Percentiles rank a stretch among this genome's conserved stretches.
phyloP scores from a whole-genome alignment of 2,329 filamentous ascomycete genomes.

The Stenocarpella maydis region DNA sequence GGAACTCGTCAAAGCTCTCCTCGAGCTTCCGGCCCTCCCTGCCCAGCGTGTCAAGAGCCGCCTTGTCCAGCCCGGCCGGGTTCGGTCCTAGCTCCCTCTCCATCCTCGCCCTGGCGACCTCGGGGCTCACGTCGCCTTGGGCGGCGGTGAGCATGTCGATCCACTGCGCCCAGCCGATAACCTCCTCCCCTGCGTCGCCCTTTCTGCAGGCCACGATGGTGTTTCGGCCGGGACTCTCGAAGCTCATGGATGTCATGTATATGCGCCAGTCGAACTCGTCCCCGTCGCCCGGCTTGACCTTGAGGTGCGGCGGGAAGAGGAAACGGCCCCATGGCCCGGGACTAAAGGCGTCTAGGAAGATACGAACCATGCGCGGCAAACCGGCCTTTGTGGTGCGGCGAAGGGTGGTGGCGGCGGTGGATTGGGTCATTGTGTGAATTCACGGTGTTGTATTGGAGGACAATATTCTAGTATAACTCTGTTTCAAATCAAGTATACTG shows the following conservation, averaged over 20 bases:
- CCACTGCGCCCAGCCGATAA: slow-evolving; percentile 32
- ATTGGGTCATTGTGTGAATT: neutral
- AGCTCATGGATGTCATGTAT: neutral
- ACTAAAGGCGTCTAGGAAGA: slow-evolving; percentile 15
- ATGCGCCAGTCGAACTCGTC: slow-evolving; percentile 26
- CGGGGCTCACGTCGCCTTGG: neutral
- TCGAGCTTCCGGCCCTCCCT: slow-evolving; percentile 9
- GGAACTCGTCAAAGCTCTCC: neutral
- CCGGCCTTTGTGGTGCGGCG: slow-evolving; percentile 17
- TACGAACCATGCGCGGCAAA: slow-evolving; percentile 6
- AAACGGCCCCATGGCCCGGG: slow-evolving; percentile 25
- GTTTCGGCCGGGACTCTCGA: neutral
- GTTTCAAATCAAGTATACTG: neutral
- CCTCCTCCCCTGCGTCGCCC: neutral
- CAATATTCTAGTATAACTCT: too few species aligned
- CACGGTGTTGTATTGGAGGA: neutral
- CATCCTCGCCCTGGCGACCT: neutral
- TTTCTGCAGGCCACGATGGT: slow-evolving; percentile 10
- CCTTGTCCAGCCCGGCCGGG: slow-evolving; percentile 18
- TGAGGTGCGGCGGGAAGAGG: slow-evolving; percentile 16
- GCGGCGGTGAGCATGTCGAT: neutral
- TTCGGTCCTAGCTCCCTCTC: neutral
- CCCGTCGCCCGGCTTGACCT: neutral
- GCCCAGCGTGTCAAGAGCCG: neutral
- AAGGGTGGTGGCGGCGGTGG: neutral